Base-by-base conservation (phyloP, 305 asterid species). In the Solanum aculeatissimum region DNA sequence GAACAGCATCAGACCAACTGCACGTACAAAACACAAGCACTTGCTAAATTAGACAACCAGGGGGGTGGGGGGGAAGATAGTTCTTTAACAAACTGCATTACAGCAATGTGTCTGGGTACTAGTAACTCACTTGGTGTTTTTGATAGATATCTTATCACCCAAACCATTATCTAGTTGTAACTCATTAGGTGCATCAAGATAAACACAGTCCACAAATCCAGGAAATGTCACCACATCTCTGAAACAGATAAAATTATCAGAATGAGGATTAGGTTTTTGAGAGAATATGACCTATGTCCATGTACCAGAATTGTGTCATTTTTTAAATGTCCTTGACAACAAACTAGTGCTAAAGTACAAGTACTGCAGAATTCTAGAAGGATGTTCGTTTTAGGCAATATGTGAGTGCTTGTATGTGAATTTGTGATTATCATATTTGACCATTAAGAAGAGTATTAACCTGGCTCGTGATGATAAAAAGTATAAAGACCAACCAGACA, bases 1-100 rank as follows among this genome's bases (percentile, higher is more conserved):
- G 86, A 84, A 97, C 99, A 83, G 94, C 86, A 91, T 97, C 99
- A 3, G 97, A 87, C 99, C 99, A 97, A 87, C 99, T 97, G 90
- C 85, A 71, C 21, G 18, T 42, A 84, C 29, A 38, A 82, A 68
- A 12, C 81, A 82, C 21, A 66, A 2, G 42, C 54, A 29, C 82
- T 49, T 49, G 29, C 29, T 38, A 69, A 2, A 69, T 69, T 38
- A 69, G 53, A 38, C 25, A 69, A 35, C 51, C 38, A 68, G 49
- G 75, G 25, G 29, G 27, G 12, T 51, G 40, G 40, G 40, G 40
- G 40, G 40, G 40, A 4, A 15, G 27, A 9, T 51, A 27, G 29
- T 51, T 51, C 82, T 47, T 74, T 74, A 27, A 25, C 27, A 16
- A 74, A 74, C 23, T 51, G 4, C 66, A 19, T 51, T 7, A 77